Percentiles rank a stretch among this genome's conserved stretches.
Conservation (phyloP, 768 basidiomycete genomes). For the Lactarius hengduanensis region DNA sequence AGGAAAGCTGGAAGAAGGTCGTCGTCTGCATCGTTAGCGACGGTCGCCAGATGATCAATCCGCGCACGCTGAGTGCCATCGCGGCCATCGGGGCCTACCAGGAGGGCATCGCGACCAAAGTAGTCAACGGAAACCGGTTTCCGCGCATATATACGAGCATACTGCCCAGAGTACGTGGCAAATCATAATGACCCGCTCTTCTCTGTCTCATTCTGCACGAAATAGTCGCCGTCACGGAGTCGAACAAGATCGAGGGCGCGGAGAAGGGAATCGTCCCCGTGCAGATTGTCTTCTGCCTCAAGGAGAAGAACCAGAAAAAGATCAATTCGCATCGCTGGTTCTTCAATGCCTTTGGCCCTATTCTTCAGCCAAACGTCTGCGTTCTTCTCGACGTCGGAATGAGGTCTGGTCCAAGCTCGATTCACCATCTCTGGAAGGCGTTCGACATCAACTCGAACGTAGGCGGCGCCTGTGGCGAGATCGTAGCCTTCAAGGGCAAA, state of each 20-base stretch:
- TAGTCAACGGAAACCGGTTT: conserved; percentile 81
- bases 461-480: no score
- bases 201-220: neutral
- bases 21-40: conserved; percentile 92
- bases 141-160: conserved; percentile 91
- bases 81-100: conserved; percentile 80
- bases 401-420: no score
- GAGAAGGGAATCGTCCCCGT: conserved; percentile 84
- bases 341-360: no score
- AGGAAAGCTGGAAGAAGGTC: conserved; percentile 98
- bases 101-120: conserved; percentile 86
- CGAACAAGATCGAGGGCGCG: conserved; percentile 76
- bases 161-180: conserved; percentile 79
- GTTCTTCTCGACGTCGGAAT: no score
- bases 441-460: no score
- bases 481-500: no score
- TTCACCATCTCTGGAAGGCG: no score
- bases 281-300: no score
- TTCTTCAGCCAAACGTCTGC: no score
- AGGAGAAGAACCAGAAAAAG: no score
- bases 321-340: no score
- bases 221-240: conserved; percentile 76
- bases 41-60: conserved; percentile 81
- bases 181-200: neutral
- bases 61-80: conserved; percentile 83